phyloP scores from a whole-genome alignment of 73 alveolate species.

The Paramecium sonneborni region DNA sequence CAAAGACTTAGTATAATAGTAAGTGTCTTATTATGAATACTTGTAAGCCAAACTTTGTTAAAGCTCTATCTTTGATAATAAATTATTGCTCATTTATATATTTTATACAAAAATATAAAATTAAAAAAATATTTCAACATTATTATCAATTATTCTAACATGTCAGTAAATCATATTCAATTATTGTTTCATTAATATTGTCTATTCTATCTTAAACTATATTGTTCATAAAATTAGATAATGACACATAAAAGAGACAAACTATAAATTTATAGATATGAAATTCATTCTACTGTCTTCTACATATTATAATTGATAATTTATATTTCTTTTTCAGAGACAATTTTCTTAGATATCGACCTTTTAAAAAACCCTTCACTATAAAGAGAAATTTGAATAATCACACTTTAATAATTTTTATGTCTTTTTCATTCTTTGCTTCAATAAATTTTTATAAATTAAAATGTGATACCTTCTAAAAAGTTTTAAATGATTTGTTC shows the following conservation, averaged over 20 bases:
- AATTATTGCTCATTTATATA: slow-evolving; percentile 3
- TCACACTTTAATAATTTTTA: background rate
- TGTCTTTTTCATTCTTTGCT: slow-evolving; percentile 51
- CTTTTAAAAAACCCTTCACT: background rate
- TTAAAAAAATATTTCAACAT: background rate
- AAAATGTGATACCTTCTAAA: slow-evolving; percentile 85
- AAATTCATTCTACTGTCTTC: background rate
- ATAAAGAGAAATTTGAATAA: background rate
- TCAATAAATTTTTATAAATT: slow-evolving; percentile 37
- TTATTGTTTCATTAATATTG: slow-evolving; percentile 49
- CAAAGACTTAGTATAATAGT: slow-evolving; percentile 2
- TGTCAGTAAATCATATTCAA: slow-evolving; percentile 43
- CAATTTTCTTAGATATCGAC: background rate
- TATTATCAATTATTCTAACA: background rate
- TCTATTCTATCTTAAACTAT: background rate
- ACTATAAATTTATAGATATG: slow-evolving; percentile 46
- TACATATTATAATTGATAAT: background rate
- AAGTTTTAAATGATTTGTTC: slow-evolving; percentile 80
- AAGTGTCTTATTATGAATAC: background rate
- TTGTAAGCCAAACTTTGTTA: background rate
- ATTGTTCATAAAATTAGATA: slow-evolving; percentile 19
- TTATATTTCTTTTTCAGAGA: background rate
- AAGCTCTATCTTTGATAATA: background rate
- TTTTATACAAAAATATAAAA: background rate
- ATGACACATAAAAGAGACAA: slow-evolving; percentile 37